phyloP scores from a whole-genome alignment of 169 alveolate genomes.

The Cryptosporidium sp. region DNA sequence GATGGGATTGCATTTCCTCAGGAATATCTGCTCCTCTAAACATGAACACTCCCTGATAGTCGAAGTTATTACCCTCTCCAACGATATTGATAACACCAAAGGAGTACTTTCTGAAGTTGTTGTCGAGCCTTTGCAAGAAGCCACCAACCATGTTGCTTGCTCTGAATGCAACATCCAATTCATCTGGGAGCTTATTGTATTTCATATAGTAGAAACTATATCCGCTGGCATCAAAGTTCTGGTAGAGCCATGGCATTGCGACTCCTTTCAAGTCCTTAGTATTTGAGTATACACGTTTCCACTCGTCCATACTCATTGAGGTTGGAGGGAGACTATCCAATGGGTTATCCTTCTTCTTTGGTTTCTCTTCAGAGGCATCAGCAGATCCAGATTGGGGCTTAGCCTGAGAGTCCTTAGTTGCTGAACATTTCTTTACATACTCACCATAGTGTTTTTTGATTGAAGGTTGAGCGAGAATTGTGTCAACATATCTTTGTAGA shows the following conservation, averaged over 20 bases:
- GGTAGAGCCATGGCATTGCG: conserved; percentile 91
- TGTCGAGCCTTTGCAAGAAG: conserved; percentile 94
- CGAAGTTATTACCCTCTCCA: conserved; percentile 93
- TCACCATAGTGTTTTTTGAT: conserved; percentile 83
- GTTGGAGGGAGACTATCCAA: conserved; percentile 91
- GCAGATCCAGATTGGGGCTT: conserved; percentile 73
- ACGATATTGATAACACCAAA: conserved; percentile 94
- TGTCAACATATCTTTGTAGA: conserved; percentile 82
- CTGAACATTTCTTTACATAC: conserved; percentile 78
- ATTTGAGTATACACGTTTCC: conserved; percentile 95
- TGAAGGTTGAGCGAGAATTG: conserved; percentile 80
- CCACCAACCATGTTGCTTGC: conserved; percentile 94
- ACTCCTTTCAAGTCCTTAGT: conserved; percentile 88
- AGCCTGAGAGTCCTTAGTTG: conserved; percentile 79
- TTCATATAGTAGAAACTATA: conserved; percentile 92
- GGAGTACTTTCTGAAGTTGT: conserved; percentile 91
- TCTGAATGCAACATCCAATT: conserved; percentile 90
- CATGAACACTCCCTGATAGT: conserved; percentile 96
- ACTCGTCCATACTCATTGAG: conserved; percentile 90
- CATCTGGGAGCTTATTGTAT: conserved; percentile 95
- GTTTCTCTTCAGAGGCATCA: conserved; percentile 79
- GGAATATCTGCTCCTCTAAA: conserved; percentile 95
- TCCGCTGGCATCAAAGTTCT: conserved; percentile 89
- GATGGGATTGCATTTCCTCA: conserved; percentile 92
- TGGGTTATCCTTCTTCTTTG: conserved; percentile 85